These are phyloP conservation scores for Osmanthus fragrans DNA, from an alignment of 257 asterid species.

Conservation along the genomic window DNA sequence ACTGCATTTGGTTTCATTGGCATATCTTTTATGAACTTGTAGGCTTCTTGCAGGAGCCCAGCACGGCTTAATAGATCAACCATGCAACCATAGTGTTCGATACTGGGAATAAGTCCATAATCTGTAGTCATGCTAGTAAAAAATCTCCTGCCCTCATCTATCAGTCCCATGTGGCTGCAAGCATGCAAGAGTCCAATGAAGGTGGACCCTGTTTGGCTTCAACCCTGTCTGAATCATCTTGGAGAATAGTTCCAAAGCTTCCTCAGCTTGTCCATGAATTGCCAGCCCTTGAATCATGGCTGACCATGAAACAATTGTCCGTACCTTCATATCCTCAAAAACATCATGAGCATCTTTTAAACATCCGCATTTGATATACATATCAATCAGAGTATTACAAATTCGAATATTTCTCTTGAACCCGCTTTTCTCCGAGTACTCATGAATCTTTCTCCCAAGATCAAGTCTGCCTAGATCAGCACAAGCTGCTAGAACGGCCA, in stretches of 20 bases:
- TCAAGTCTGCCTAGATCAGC: slow-evolving; percentile 67
- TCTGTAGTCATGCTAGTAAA: slow-evolving; percentile 57
- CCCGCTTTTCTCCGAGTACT: slow-evolving; percentile 38
- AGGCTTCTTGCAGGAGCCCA: slow-evolving; percentile 64
- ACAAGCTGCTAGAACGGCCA: slow-evolving; percentile 65
- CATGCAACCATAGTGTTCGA: slow-evolving; percentile 82
- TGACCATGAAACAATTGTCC: slow-evolving; percentile 64
- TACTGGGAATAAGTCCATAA: slow-evolving; percentile 42
- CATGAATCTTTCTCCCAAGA: slow-evolving; percentile 59
- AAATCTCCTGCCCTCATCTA: slow-evolving; percentile 45
- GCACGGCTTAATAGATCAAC: slow-evolving; percentile 70
- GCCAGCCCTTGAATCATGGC: slow-evolving; percentile 77
- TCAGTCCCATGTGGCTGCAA: slow-evolving; percentile 68
- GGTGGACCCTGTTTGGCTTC: slow-evolving; percentile 59
- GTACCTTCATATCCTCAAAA: slow-evolving; percentile 46
- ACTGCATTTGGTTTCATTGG: slow-evolving; percentile 30
- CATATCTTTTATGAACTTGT: slow-evolving; percentile 33
- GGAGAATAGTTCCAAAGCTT: slow-evolving; percentile 54
- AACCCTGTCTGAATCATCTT: slow-evolving; percentile 50
- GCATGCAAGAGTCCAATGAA: slow-evolving; percentile 66
- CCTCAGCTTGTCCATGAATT: slow-evolving; percentile 55
- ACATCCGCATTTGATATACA: slow-evolving; percentile 68
- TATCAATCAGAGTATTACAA: slow-evolving; percentile 62
- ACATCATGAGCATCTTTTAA: slow-evolving; percentile 49
- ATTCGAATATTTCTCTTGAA: slow-evolving; percentile 40